Evolutionary conservation across 257 asterid species (phyloP).

Genomic region (Cordia subcordata): DNA sequence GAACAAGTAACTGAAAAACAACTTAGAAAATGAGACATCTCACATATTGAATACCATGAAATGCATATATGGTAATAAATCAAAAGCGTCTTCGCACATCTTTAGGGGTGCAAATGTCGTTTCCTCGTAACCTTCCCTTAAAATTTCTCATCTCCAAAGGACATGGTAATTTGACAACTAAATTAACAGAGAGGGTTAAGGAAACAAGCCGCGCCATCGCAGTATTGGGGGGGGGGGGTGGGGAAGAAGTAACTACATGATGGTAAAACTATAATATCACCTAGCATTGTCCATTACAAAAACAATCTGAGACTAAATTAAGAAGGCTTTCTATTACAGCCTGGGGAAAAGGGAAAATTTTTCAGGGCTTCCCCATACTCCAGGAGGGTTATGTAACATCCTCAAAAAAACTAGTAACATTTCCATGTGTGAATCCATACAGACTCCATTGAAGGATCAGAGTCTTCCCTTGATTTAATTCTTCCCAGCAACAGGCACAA

Average conservation of each 20-base stretch:
- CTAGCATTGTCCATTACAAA: conserved; percentile 19
- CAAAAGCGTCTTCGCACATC: neutral
- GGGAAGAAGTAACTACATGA: conserved; percentile 19
- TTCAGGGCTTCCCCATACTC: conserved; percentile 25
- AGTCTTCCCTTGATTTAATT: conserved; percentile 15
- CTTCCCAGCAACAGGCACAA: conserved; percentile 1
- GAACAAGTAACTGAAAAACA: too few species aligned
- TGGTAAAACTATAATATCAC: conserved; percentile 7
- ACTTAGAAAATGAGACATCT: neutral
- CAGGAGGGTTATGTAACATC: conserved; percentile 29
- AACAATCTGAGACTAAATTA: conserved; percentile 22
- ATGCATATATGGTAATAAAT: conserved; percentile 3
- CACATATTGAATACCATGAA: neutral
- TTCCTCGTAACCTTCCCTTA: conserved; percentile 9
- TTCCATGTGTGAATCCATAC: conserved; percentile 11
- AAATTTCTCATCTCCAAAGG: conserved; percentile 1
- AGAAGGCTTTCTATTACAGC: conserved; percentile 28
- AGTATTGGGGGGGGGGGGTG: conserved; percentile 6
- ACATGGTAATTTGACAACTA: conserved; percentile 15
- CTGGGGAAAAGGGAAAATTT: conserved; percentile 23
- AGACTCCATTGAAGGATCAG: neutral
- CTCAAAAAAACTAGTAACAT: conserved; percentile 17
- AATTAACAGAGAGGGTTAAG: conserved; percentile 7
- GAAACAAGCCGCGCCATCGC: neutral
- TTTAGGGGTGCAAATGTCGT: conserved; percentile 12